phyloP scores from a whole-genome alignment of 345 rosid genomes.

The Melastoma malabathricum region DNA sequence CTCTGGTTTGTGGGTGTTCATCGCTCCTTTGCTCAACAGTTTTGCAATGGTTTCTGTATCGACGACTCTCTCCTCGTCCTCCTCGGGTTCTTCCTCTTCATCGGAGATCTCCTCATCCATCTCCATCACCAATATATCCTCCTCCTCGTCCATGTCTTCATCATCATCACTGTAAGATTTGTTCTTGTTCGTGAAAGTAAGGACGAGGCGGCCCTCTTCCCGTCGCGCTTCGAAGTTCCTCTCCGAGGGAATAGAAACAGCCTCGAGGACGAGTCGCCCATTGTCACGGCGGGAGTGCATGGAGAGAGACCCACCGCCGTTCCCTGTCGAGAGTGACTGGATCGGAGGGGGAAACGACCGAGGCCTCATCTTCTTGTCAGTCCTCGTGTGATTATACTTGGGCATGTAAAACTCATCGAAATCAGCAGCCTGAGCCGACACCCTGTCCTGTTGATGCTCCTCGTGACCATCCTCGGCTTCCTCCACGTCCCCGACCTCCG shows the following conservation, averaged over 20 bases:
- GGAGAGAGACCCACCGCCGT: constrained; percentile 37
- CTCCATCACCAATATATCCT: constrained; percentile 10
- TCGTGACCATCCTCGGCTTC: constrained; percentile 20
- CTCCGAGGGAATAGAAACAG: constrained; percentile 53
- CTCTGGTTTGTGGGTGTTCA: constrained; percentile 50
- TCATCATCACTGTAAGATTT: background rate
- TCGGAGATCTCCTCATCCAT: constrained; percentile 5
- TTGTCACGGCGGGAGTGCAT: constrained; percentile 73
- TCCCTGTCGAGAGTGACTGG: constrained; percentile 39
- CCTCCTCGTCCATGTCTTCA: constrained; percentile 4
- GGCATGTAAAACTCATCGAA: constrained; percentile 1
- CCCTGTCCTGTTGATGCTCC: background rate
- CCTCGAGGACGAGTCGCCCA: constrained; percentile 83
- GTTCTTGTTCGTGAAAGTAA: constrained; percentile 26
- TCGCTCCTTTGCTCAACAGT: constrained; percentile 18
- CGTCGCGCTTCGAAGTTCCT: constrained; percentile 72
- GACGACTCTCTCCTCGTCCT: no score
- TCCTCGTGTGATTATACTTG: constrained; percentile 3
- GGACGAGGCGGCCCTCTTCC: constrained; percentile 74
- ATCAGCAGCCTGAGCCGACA: background rate
- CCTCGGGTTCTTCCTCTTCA: background rate
- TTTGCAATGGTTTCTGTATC: constrained; percentile 13
- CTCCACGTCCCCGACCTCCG: constrained; percentile 39
- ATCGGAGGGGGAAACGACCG: constrained; percentile 77
- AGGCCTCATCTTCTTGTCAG: constrained; percentile 15